phyloP scores from a whole-genome alignment of 345 rosid genomes.

The Pistacia integerrima region DNA sequence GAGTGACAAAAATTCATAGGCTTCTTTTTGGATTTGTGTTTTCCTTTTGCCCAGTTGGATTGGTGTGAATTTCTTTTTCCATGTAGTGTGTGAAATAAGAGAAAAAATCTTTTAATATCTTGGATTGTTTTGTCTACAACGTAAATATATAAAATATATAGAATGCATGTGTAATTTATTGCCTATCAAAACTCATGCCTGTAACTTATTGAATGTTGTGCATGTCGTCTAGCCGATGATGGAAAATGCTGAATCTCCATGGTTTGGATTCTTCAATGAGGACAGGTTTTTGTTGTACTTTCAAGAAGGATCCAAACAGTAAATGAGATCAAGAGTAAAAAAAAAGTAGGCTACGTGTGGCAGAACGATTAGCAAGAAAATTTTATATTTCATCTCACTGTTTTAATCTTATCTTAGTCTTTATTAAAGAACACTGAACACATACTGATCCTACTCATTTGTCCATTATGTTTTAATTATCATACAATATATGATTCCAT shows the following conservation, averaged over 20 bases:
- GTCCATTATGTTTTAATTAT: slow-evolving; percentile 7
- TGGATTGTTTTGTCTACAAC: not conserved
- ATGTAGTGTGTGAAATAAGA: slow-evolving; percentile 13
- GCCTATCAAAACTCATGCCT: not conserved
- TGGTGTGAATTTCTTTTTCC: slow-evolving; percentile 14
- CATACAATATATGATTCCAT: not conserved
- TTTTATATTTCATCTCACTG: not conserved
- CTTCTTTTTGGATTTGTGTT: not conserved
- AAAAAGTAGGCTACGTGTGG: not conserved
- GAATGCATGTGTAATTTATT: slow-evolving; percentile 12
- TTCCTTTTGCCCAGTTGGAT: slow-evolving; percentile 10
- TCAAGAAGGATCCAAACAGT: slow-evolving; percentile 3
- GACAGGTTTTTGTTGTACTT: not conserved
- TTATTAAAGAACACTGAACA: not conserved
- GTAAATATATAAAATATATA: not conserved
- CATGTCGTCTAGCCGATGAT: slow-evolving; percentile 10
- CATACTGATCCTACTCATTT: slow-evolving; percentile 2
- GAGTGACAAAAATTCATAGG: slow-evolving; percentile 9
- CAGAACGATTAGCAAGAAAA: not conserved
- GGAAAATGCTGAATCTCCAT: slow-evolving; percentile 19
- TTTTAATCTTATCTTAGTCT: not conserved
- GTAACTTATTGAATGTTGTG: slow-evolving; percentile 9
- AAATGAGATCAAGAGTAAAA: slow-evolving; percentile 2
- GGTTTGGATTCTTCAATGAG: slow-evolving; percentile 1
- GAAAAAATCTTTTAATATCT: slow-evolving; percentile 1